A percentile compares a stretch with the other conserved stretches of the same genome.
These are phyloP conservation scores for Hanseniaspora guilliermondii DNA, from an alignment of 805 yeast species.

Conservation along the genomic window DNA sequence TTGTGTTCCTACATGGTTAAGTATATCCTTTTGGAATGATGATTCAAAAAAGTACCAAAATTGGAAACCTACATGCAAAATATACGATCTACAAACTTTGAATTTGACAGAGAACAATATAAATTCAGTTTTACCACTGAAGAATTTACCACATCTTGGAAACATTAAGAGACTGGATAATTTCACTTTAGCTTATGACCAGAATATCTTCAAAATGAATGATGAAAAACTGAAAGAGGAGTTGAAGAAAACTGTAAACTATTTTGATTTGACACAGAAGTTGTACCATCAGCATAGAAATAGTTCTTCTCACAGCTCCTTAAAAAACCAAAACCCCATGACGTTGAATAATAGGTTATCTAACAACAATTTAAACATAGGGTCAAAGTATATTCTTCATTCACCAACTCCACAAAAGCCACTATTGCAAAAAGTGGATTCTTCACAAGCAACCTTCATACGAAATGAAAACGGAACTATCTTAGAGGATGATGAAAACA, in stretches of 20 bases:
- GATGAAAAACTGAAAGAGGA: neutral
- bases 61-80: slow-evolving; percentile 92
- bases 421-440: neutral
- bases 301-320: neutral
- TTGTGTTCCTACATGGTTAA: slow-evolving; percentile 91
- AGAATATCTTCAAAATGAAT: slow-evolving; percentile 34
- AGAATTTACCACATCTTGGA: slow-evolving; percentile 35
- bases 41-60: slow-evolving; percentile 32
- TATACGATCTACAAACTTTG: slow-evolving; percentile 95
- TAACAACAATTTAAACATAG: neutral
- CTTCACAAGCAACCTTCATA: neutral
- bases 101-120: slow-evolving; percentile 89
- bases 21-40: slow-evolving; percentile 79
- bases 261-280: slow-evolving; percentile 5
- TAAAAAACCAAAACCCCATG: neutral
- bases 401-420: slow-evolving; percentile 1
- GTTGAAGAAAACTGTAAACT: slow-evolving; percentile 9
- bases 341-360: neutral
- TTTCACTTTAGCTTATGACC: slow-evolving; percentile 60
- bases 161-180: slow-evolving; percentile 36
- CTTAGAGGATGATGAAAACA: neutral
- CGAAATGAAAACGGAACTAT: neutral
- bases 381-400: slow-evolving; percentile 15
- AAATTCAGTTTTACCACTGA: slow-evolving; percentile 49
- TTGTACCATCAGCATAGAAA: slow-evolving; percentile 8